These are phyloP conservation scores for Gloeostereum incarnatum DNA, from an alignment of 768 basidiomycete species.

Conservation along the genomic window DNA sequence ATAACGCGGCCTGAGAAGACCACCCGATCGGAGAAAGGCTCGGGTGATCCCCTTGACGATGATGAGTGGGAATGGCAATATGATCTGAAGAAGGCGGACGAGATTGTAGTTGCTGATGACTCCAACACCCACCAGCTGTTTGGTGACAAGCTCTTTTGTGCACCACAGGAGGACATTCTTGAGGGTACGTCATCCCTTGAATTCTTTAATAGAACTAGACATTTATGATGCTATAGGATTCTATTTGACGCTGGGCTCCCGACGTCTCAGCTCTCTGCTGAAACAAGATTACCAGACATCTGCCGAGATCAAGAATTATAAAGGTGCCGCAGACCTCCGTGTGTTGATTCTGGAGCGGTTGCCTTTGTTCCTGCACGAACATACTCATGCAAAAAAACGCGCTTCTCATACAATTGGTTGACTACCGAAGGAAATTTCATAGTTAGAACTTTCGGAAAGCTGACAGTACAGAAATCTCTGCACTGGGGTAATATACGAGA, in stretches of 20 bases:
- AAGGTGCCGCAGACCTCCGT: conserved; percentile 41
- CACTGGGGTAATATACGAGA: conserved; percentile 37
- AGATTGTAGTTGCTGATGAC: conserved; percentile 84
- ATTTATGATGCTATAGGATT: conserved; percentile 39
- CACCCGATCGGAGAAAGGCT: conserved; percentile 20
- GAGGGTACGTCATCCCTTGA: conserved; percentile 42
- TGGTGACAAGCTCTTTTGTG: conserved; percentile 63
- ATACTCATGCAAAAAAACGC: conserved; percentile 56
- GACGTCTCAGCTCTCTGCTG: conserved; percentile 60
- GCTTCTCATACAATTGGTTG: conserved; percentile 60
- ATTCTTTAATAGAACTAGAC: not conserved
- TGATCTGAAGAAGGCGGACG: conserved; percentile 57
- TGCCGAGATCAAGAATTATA: conserved; percentile 38
- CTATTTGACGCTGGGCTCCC: conserved; percentile 70
- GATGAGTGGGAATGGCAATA: conserved; percentile 69
- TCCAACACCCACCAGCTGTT: conserved; percentile 74
- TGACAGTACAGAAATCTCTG: conserved; percentile 55
- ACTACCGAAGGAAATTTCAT: conserved; percentile 54
- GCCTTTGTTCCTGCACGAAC: conserved; percentile 88
- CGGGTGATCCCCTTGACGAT: conserved; percentile 34
- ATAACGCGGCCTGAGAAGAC: too few species aligned
- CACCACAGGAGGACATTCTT: conserved; percentile 84
- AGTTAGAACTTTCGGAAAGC: conserved; percentile 58
- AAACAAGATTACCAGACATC: conserved; percentile 67
- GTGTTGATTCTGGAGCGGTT: conserved; percentile 71